Base-by-base conservation (phyloP, 306 rosid species). In the Gillenia trifoliata region DNA sequence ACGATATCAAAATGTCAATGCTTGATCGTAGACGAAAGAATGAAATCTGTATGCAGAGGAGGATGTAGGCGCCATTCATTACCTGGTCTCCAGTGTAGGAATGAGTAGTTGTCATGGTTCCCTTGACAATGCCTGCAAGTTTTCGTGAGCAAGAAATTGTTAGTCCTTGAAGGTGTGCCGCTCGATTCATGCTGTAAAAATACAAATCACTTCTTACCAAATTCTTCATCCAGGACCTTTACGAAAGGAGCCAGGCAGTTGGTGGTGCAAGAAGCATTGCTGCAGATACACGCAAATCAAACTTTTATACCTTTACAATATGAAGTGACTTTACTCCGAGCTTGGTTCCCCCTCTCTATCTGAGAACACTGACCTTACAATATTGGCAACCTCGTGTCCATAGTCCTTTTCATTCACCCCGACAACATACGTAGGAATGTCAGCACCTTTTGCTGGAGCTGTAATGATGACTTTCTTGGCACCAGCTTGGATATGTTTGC, bases 61-160 rank as follows among this genome's bases (percentile, higher is more conserved):
- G 41, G 15, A 15, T 67, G 25, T 5, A 43, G 28, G 1, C 15
- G 19, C 26, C 20, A 6, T 17, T 26, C 20, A 20, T 68, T 79
- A 92, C 98, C 92, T 93, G 98, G 84, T 95, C 99, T 80, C 99
- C 99, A 0, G 99, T 95, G 91, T 95, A 95, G 64, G 99, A 95
- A 79, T 95, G 99, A 70, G 99, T 92, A 68, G 99, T 95, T 78
- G 97, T 95, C 99, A 95, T 95, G 82, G 99, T 95, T 81, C 98
- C 99, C 89, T 92, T 92, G 47, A 90, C 98, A 73, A 95, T 95
- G 76, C 95, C 98, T 93, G 85, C 67, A 77, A 59, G n/a, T 57
- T 26, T 19, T 26, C 56, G 5, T 38, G 15, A 26, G n/a, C 6
- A 40, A 17, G 36, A 72, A 40, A 59, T 33, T 19, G 26, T 72